Evolutionary conservation across 2,329 filamentous ascomycete species (phyloP).

Genomic region (Pseudogymnoascus sp.): DNA sequence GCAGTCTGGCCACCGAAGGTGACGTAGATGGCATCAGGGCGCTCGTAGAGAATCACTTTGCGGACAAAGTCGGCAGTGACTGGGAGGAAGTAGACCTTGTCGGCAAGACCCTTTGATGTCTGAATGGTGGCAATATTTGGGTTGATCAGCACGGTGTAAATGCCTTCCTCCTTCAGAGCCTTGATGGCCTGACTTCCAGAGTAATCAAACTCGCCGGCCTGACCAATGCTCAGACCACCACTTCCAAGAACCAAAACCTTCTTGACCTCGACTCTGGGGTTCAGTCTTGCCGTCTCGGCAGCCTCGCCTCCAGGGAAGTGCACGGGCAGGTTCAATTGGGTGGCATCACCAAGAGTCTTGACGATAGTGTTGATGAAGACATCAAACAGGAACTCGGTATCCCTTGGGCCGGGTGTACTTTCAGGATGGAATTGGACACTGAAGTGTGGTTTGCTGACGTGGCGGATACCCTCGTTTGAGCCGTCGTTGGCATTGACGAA

Average conservation of each 20-base stretch:
- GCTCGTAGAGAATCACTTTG: conserved; percentile 92
- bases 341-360: conserved; percentile 57
- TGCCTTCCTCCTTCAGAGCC: conserved; percentile 93
- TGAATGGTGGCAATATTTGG: conserved; percentile 99
- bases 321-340: conserved; percentile 63
- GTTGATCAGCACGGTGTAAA: conserved; percentile 97
- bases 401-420: conserved; percentile 86
- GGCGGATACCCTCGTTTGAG: conserved; percentile 95
- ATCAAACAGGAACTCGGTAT: conserved; percentile 95
- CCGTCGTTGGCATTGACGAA: conserved; percentile 98
- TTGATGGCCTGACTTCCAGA: conserved; percentile 98
- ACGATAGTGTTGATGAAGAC: conserved; percentile 85
- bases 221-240: conserved; percentile 92
- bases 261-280: conserved; percentile 77
- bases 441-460: conserved; percentile 80
- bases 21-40: conserved; percentile 92
- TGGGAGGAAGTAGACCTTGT: conserved; percentile 97
- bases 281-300: conserved; percentile 65
- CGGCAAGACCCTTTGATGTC: conserved; percentile 92
- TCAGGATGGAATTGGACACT: conserved; percentile 99
- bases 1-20: conserved; percentile 98
- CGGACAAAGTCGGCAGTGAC: conserved; percentile 96
- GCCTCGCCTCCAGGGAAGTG: conserved; percentile 77
- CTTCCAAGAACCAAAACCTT: conserved; percentile 92
- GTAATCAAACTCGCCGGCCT: conserved; percentile 98